Evolutionary conservation across 352 stramenopile genomes (phyloP).

Genomic region (Thraustochytrium striatum): DNA sequence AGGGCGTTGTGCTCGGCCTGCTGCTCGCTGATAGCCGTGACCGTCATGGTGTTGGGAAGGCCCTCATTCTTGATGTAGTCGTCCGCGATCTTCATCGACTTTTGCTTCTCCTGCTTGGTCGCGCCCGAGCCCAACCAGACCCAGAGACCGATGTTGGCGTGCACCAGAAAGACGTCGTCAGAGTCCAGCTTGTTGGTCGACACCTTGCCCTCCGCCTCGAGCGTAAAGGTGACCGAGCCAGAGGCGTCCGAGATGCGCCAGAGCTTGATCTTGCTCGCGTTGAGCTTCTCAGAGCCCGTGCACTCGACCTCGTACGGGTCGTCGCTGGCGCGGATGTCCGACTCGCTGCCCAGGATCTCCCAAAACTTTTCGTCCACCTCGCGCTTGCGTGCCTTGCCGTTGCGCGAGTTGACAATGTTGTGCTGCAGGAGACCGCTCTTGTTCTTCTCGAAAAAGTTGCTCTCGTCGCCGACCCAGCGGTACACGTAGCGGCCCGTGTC

Average conservation of each 20-base stretch:
- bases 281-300: conserved; percentile 61
- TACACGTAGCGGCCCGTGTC: conserved; percentile 68
- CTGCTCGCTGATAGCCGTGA: conserved; percentile 18
- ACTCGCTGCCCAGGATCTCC: conserved; percentile 67
- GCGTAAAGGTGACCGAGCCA: conserved; percentile 61
- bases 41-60: conserved; percentile 44
- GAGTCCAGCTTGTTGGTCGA: conserved; percentile 78
- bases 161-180: conserved; percentile 82
- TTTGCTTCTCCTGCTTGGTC: conserved; percentile 67
- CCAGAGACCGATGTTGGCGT: conserved; percentile 79
- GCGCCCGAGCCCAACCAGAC: conserved; percentile 76
- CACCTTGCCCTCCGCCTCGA: conserved; percentile 80
- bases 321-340: conserved; percentile 63
- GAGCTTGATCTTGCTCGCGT: conserved; percentile 38
- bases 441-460: conserved; percentile 63
- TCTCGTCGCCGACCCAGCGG: conserved; percentile 68
- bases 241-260: conserved; percentile 57
- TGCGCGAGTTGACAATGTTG: conserved; percentile 63
- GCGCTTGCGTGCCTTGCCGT: conserved; percentile 58
- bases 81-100: conserved; percentile 54
- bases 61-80: conserved; percentile 48
- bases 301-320: conserved; percentile 60
- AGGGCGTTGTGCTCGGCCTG: conserved; percentile 10
- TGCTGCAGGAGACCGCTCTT: conserved; percentile 57
- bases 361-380: conserved; percentile 69